Percentiles rank a stretch among this genome's conserved stretches.
Conservation (phyloP, 2,329 filamentous ascomycete species). For the Bipolaris zeicola region DNA sequence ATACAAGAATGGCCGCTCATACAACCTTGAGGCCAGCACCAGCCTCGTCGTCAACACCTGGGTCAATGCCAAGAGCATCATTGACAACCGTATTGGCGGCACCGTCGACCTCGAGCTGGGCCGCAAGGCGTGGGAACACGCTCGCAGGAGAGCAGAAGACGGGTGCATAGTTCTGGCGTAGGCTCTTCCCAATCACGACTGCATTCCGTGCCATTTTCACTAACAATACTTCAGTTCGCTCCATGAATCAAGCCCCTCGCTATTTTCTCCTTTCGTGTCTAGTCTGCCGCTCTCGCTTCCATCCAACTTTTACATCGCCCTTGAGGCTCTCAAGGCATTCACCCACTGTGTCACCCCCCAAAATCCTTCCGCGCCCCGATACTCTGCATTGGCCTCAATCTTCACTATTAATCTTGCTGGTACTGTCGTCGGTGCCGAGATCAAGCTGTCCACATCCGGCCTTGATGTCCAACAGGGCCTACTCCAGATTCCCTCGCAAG, state of each 20-base stretch:
- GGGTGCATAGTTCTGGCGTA: slow-evolving; percentile 90
- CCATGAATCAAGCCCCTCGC: slow-evolving; percentile 84
- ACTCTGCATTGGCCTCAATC: slow-evolving; percentile 79
- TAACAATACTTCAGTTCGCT: slow-evolving; percentile 68
- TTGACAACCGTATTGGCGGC: slow-evolving; percentile 72
- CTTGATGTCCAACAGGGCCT: slow-evolving; percentile 84
- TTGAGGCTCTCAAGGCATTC: slow-evolving; percentile 85
- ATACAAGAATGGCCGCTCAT: slow-evolving; percentile 82
- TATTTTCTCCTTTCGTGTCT: slow-evolving; percentile 79
- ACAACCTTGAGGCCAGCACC: slow-evolving; percentile 84
- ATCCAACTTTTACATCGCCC: slow-evolving; percentile 73
- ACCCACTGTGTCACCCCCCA: slow-evolving; percentile 84
- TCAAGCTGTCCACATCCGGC: slow-evolving; percentile 84
- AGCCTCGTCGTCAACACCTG: slow-evolving; percentile 95
- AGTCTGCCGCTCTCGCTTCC: slow-evolving; percentile 82
- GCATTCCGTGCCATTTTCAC: background rate
- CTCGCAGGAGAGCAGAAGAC: slow-evolving; percentile 90
- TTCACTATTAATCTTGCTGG: slow-evolving; percentile 83
- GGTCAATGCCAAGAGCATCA: slow-evolving; percentile 77
- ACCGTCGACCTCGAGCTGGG: slow-evolving; percentile 82
- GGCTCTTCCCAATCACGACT: slow-evolving; percentile 36
- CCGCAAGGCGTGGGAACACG: slow-evolving; percentile 92
- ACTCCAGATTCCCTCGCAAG: slow-evolving; percentile 76
- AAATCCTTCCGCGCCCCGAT: slow-evolving; percentile 82
- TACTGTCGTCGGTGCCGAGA: slow-evolving; percentile 72